phyloP scores from a whole-genome alignment of 495 filamentous ascomycete genomes.

The Bryoglossum gracile region DNA sequence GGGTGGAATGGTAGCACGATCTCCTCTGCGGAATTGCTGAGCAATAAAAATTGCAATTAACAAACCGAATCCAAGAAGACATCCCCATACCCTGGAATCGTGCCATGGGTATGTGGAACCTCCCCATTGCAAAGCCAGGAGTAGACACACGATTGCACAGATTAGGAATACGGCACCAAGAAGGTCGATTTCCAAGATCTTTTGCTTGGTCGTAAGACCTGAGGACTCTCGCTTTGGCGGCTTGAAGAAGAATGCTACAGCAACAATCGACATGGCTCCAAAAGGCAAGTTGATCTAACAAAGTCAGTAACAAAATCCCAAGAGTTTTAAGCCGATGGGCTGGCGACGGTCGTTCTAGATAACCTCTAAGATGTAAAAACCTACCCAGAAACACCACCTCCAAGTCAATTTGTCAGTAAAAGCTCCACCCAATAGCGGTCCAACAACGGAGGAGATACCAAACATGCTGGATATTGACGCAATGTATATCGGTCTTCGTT shows the following conservation, averaged over 20 bases:
- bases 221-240: conserved; percentile 36
- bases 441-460: conserved; percentile 29
- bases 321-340: too few species aligned
- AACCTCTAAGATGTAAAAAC: too few species aligned
- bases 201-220: conserved; percentile 32
- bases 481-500: conserved; percentile 61
- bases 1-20: conserved; percentile 26
- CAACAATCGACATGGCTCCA: conserved; percentile 40
- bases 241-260: conserved; percentile 39
- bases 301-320: conserved; percentile 7
- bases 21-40: conserved; percentile 43
- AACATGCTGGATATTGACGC: conserved; percentile 67
- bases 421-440: conserved; percentile 54
- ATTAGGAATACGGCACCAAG: conserved; percentile 29
- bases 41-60: conserved; percentile 42
- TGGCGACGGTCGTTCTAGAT: too few species aligned
- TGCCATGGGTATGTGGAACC: conserved; percentile 43
- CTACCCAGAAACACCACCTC: conserved; percentile 51
- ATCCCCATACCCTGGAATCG: conserved; percentile 21
- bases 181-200: conserved; percentile 27
- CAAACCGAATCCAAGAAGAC: conserved; percentile 34
- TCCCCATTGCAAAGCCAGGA: conserved; percentile 48
- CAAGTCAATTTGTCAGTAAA: conserved; percentile 56
- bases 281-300: conserved; percentile 54
- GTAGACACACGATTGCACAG: conserved; percentile 37